A percentile compares a stretch with the other conserved stretches of the same genome.
Evolutionary conservation across 176 grass and related monocot genomes (phyloP).

Genomic region (Ensete glaucum): DNA sequence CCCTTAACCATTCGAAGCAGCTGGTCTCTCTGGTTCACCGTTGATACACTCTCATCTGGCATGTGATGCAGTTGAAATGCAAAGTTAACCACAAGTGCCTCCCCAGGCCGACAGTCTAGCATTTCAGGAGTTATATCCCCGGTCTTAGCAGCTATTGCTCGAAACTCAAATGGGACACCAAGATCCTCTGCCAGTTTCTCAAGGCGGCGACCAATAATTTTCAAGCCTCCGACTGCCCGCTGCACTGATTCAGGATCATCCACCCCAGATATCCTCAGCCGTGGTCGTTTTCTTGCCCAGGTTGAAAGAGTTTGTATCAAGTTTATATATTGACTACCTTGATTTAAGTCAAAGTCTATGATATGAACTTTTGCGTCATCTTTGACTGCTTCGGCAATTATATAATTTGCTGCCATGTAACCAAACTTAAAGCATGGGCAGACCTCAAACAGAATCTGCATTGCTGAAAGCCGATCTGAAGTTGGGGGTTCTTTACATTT

Average conservation of each 20-base stretch:
- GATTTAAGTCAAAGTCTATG: slow-evolving; percentile 92
- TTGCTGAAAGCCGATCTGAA: slow-evolving; percentile 82
- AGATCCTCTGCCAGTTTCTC: slow-evolving; percentile 72
- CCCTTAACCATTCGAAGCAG: slow-evolving; percentile 94
- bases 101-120: slow-evolving; percentile 63
- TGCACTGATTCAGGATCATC: slow-evolving; percentile 97
- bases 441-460: slow-evolving; percentile 96
- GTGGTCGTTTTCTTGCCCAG: slow-evolving; percentile 40
- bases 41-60: slow-evolving; percentile 95
- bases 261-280: slow-evolving; percentile 85
- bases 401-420: slow-evolving; percentile 93
- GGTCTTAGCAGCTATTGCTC: slow-evolving; percentile 61
- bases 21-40: slow-evolving; percentile 76
- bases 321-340: slow-evolving; percentile 90
- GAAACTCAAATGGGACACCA: slow-evolving; percentile 70
- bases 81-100: slow-evolving; percentile 87
- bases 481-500: slow-evolving; percentile 89
- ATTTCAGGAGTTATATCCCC: slow-evolving; percentile 75
- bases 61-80: slow-evolving; percentile 96
- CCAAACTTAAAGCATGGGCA: slow-evolving; percentile 90
- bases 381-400: slow-evolving; percentile 73
- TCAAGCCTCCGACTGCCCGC: slow-evolving; percentile 71
- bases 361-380: slow-evolving; percentile 84
- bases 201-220: slow-evolving; percentile 76
- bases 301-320: slow-evolving; percentile 61